phyloP scores from a whole-genome alignment of 169 alveolate genomes.

The Cryptosporidium baileyi region DNA sequence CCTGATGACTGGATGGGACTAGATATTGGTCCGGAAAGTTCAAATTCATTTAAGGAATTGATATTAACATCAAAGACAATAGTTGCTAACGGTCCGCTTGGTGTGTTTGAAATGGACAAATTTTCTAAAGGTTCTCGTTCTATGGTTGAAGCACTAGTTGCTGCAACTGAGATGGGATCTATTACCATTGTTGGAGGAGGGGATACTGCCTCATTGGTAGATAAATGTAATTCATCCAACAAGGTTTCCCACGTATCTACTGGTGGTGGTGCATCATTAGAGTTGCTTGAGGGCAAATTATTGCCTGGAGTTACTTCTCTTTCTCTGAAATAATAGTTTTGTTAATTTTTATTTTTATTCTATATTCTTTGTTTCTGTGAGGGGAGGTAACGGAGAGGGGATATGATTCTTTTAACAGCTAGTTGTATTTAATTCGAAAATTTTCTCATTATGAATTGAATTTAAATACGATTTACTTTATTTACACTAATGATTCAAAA shows the following conservation, averaged over 20 bases:
- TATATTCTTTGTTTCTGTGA: background rate
- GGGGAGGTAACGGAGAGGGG: no score
- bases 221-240: slow-evolving; percentile 81
- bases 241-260: slow-evolving; percentile 95
- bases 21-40: slow-evolving; percentile 95
- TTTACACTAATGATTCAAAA: background rate
- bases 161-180: slow-evolving; percentile 91
- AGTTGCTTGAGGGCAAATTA: slow-evolving; percentile 95
- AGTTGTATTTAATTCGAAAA: no score
- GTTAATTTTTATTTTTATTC: background rate
- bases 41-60: slow-evolving; percentile 80
- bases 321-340: slow-evolving; percentile 70
- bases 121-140: slow-evolving; percentile 91
- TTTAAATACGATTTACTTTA: background rate
- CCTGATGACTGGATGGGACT: slow-evolving; percentile 97
- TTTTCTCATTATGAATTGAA: no score
- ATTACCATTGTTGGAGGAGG: slow-evolving; percentile 95
- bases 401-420: no score
- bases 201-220: slow-evolving; percentile 93
- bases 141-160: slow-evolving; percentile 85
- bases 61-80: slow-evolving; percentile 88
- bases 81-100: slow-evolving; percentile 97
- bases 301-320: slow-evolving; percentile 95
- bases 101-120: slow-evolving; percentile 91
- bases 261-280: slow-evolving; percentile 99